These are phyloP conservation scores for Eucalyptus lansdowneana DNA, from an alignment of 345 rosid species.

Conservation along the genomic window DNA sequence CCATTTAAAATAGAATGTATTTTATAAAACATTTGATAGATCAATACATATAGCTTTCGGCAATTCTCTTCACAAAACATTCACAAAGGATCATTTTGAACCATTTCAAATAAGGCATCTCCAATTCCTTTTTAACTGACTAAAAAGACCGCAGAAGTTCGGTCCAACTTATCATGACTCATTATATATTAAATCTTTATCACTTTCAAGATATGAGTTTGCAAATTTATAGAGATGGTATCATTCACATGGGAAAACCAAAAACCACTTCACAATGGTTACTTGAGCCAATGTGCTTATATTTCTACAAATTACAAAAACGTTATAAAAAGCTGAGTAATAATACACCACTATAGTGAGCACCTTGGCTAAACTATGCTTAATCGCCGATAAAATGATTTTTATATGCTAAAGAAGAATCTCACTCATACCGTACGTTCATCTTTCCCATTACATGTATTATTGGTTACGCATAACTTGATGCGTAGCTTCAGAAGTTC, in stretches of 20 bases:
- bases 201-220: background rate
- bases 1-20: accelerated
- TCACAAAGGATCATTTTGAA: no score
- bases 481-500: accelerated
- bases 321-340: accelerated
- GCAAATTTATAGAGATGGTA: no score
- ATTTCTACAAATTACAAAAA: no score
- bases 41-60: background rate
- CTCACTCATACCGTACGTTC: accelerated
- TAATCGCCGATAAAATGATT: no score
- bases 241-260: background rate
- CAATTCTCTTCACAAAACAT: no score
- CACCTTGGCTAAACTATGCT: background rate
- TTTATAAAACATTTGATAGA: no score
- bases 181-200: no score
- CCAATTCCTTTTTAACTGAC: background rate
- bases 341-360: accelerated
- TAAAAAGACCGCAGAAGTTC: accelerated
- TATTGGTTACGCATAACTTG: accelerated
- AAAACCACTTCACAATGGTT: no score
- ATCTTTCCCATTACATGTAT: background rate
- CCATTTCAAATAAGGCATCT: background rate
- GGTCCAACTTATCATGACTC: background rate
- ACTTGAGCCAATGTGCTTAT: background rate
- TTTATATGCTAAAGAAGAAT: no score